Conservation (phyloP, 1,139 yeast genomes). For the Blastobotrys persicus region DNA sequence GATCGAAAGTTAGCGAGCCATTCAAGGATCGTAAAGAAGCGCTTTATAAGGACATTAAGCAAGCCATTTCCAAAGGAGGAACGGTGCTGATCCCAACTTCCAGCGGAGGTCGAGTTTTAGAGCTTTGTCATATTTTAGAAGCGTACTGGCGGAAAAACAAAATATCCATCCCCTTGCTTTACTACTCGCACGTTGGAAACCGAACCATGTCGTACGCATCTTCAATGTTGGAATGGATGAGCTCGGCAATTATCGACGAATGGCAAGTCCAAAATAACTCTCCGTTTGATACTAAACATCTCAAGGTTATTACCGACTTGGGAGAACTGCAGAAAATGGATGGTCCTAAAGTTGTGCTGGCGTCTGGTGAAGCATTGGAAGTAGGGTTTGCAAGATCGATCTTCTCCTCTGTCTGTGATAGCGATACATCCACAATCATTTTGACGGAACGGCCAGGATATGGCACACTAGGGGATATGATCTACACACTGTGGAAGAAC, state of each 20-base stretch:
- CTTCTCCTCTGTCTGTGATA: conserved; percentile 57
- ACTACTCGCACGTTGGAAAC: conserved; percentile 76
- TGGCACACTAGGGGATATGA: conserved; percentile 43
- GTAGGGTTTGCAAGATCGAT: conserved; percentile 63
- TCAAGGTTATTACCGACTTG: conserved; percentile 52
- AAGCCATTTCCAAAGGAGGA: conserved; percentile 68
- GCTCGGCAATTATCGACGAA: conserved; percentile 69
- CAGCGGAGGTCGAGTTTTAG: conserved; percentile 79
- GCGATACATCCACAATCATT: conserved; percentile 65
- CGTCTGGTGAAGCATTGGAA: conserved; percentile 68
- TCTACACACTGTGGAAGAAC: conserved; percentile 58
- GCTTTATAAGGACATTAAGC: conserved; percentile 58
- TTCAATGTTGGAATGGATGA: conserved; percentile 94
- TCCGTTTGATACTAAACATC: conserved; percentile 62
- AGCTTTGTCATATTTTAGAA: conserved; percentile 70
- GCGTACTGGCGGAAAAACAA: conserved; percentile 54
- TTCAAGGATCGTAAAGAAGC: conserved; percentile 62
- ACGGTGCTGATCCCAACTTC: conserved; percentile 81
- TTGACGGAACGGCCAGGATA: conserved; percentile 61
- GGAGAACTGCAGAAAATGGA: conserved; percentile 55
- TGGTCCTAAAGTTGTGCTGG: conserved; percentile 78
- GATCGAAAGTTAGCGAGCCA: conserved; percentile 64
- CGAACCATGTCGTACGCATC: conserved; percentile 79
- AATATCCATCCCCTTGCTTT: conserved; percentile 59
- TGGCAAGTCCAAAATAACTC: conserved; percentile 74